Base-by-base conservation (phyloP, 208 protist genomes). In the Borovskyia barvae region DNA sequence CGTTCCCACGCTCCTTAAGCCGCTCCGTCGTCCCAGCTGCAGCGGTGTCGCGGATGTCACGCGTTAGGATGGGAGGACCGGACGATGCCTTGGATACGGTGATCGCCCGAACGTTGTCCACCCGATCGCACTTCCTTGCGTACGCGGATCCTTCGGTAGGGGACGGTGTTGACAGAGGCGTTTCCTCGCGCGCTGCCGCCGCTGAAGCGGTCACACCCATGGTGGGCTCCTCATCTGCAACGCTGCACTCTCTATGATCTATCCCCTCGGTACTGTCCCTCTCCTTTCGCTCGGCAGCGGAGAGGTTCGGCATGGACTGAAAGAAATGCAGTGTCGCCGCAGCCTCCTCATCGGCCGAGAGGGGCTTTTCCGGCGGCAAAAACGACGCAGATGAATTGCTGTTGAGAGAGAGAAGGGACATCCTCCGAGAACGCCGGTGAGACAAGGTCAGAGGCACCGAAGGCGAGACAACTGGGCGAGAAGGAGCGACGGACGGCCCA, bases 1-100 rank as follows among this genome's bases (percentile, higher is more conserved):
- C 54, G 45, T 95, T 94, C 32, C 86, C 92, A 8, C 60, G 30
- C 59, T 93, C 84, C 20, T 75, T 73, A 33, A 82, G 56, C 17
- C 53, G 53, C 22, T 59, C 46, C 19, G 62, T 35, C 9, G 60
- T 14, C 14, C 8, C 51, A 19, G 37, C 14, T 15, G 9, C 3
- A 9, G 15, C 42, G 4, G n/a, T 22, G 30, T 5, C 29, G 40
- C 22, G 42, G 7, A 39, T 6, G 11, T 12, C 17, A 43, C 12
- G n/a, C n/a, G n/a, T n/a, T n/a, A n/a, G n/a, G n/a, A n/a, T n/a
- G n/a, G n/a, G n/a, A n/a, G n/a, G n/a, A n/a, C n/a, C n/a, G n/a
- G n/a, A n/a, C n/a, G n/a, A n/a, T n/a, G n/a, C n/a, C n/a, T n/a
- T n/a, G n/a, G n/a, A n/a, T n/a, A n/a, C n/a, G n/a, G n/a, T n/a